Evolutionary conservation across 176 grass and related monocot genomes (phyloP), one percentile per base, ranked within the genome.

Genomic region (Oryza longistaminata): DNA sequence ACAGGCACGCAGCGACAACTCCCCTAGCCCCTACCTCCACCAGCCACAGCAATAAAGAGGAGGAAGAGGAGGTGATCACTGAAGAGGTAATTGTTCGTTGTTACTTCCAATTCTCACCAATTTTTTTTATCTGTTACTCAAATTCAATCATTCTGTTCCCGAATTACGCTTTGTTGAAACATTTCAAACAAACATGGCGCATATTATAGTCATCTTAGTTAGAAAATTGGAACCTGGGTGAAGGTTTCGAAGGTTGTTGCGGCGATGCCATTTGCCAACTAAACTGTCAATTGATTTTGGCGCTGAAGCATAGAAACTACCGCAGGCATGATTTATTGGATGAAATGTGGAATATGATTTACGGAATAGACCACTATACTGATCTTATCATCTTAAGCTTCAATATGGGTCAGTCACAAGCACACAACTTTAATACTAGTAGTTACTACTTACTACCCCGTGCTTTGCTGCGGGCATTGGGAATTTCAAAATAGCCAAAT

Each of bases 51-150:
- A n/a, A n/a, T n/a, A n/a, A n/a, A n/a, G 92, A 97, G 24, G 91
- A 93, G 24, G 91, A 93, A 44, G 95, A 88, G 65, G 89, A 91
- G 73, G 87, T 95, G 26, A 95, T 94, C 75, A 96, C 96, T 19
- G 91, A 93, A 89, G 90, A 96, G 93, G 96, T 98, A 72, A 66
- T 35, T 34, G 25, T 53, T 82, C 68, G 9, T 79, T n/a, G 37
- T 83, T 21, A 60, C 46, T 42, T 19, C 68, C 1, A 9, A 9
- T 17, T 4, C 64, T 40, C 49, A 25, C 26, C 17, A 19, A 25
- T 9, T 34, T 29, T 29, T 73, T 62, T 72, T 11, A 40, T 79
- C 9, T 81, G 26, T 70, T 64, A 8, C 40, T 68, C 16, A 40
- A 40, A 48, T 61, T 15, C 11, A 13, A n/a, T 62, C 16, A 39